Evolutionary conservation across 805 yeast species (phyloP), one percentile per base, ranked within the genome.

Genomic region (Candida tibetensis): DNA sequence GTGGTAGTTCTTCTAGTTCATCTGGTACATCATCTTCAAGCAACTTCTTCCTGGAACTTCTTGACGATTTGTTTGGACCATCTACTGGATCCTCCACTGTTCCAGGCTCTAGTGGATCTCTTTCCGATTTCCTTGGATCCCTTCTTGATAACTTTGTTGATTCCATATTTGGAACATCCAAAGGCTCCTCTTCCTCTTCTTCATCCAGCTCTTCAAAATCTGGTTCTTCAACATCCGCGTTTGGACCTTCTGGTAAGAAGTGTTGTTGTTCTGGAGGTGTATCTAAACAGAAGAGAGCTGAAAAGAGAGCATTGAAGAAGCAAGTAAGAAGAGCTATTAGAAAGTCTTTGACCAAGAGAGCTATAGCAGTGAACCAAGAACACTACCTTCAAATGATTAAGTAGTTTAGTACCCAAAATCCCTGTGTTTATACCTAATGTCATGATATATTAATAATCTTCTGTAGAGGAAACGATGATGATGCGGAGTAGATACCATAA

Each of bases 211-310:
- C 41, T 34, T 17, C 41, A 14, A 14, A 18, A 40, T 33, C 29
- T 29, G 12, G 34, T 31, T 32, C 25, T 10, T 41, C 30, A 29
- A 42, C 29, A 5, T 22, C 37, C 12, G 37, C 31, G 6, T 37
- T 36, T 17, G 40, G 41, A 12, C 21, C 41, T 14, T 29, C 39
- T 8, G 42, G 40, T 28, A 42, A 42, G 37, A 42, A 43, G 28
- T 58, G 64, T 41, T 61, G 66, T 40, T 58, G 62, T 37, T 45
- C 55, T 3, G 32, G 48, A 8, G 42, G 37, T 23, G 43, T 43
- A 15, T 42, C 41, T 26, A 48, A 44, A 35, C 46, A 48, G 37
- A 50, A 41, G 37, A 51, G 47, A 41, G 41, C 37, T 18, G 37
- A 41, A 38, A 58, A 51, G 51, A 54, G 64, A 51, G 53, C 53